phyloP scores from a whole-genome alignment of 371 early-diverging fungal genomes.

The Smittium culicis region DNA sequence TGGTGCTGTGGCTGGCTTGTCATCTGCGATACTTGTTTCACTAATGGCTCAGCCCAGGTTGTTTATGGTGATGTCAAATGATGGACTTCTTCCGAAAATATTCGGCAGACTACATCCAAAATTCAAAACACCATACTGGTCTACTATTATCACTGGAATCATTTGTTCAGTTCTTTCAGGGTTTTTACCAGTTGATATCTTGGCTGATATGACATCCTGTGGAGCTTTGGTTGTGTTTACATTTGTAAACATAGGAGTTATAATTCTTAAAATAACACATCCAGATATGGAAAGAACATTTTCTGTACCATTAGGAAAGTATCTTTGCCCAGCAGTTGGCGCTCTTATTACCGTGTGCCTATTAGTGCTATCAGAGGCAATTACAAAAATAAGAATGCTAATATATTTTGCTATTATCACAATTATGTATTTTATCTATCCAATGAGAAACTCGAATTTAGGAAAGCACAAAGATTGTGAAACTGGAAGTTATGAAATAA shows the following conservation, averaged over 20 bases:
- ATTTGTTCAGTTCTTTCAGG: constrained; percentile 12
- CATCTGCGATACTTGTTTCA: constrained; percentile 52
- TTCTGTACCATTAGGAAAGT: constrained; percentile 9
- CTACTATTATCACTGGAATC: constrained; percentile 5
- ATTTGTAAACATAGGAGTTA: constrained; percentile 10
- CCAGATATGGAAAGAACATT: constrained; percentile 10
- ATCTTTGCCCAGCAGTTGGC: not conserved
- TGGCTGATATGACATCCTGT: constrained; percentile 12
- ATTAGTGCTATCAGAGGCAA: not conserved
- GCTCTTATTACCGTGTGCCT: not conserved
- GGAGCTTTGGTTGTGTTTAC: constrained; percentile 13
- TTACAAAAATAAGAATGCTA: not conserved
- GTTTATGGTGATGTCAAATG: constrained; percentile 62
- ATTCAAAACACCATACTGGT: constrained; percentile 12
- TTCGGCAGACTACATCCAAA: too few species aligned
- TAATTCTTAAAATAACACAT: constrained; percentile 6
- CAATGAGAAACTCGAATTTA: constrained; percentile 39
- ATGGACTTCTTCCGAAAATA: constrained; percentile 58
- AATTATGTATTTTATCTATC: constrained; percentile 46
- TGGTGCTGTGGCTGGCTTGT: constrained; percentile 42
- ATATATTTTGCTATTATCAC: constrained; percentile 52
- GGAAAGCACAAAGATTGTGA: not conserved
- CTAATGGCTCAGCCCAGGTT: constrained; percentile 68
- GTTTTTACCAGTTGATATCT: constrained; percentile 12
- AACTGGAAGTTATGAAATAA: not conserved